phyloP scores from a whole-genome alignment of 768 basidiomycete genomes.

The Podaxis sp. region DNA sequence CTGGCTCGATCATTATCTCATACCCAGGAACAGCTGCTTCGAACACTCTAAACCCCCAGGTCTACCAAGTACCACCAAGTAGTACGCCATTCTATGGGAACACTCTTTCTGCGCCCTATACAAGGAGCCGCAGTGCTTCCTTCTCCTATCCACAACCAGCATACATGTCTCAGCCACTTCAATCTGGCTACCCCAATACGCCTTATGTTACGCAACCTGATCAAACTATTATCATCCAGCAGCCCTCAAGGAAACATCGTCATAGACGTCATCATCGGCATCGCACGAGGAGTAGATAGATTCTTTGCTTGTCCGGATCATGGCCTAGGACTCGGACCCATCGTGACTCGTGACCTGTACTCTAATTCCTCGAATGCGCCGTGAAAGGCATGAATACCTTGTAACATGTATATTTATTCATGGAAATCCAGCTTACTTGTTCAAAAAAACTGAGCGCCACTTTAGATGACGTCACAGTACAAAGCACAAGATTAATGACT shows the following conservation, averaged over 20 bases:
- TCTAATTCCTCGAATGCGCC: not conserved
- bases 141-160: conserved; percentile 16
- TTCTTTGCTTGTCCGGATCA: not conserved
- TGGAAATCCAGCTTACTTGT: not conserved
- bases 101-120: not conserved
- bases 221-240: conserved; percentile 21
- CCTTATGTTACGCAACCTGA: conserved; percentile 4
- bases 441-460: not conserved
- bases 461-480: not conserved
- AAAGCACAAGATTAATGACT: not conserved
- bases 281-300: conserved; percentile 17
- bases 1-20: conserved; percentile 19
- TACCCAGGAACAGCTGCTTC: conserved; percentile 25
- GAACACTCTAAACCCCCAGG: not conserved
- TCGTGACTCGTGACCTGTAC: not conserved
- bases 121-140: conserved; percentile 12
- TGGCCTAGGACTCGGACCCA: not conserved
- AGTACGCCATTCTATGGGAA: not conserved
- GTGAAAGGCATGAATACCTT: not conserved
- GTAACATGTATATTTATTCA: too few species aligned
- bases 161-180: conserved; percentile 5
- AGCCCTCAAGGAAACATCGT: conserved; percentile 21
- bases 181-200: conserved; percentile 8
- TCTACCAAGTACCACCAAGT: conserved; percentile 1
- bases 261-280: conserved; percentile 30